phyloP scores from a whole-genome alignment of 805 yeast species.

The Phaffomyces thermotolerans region DNA sequence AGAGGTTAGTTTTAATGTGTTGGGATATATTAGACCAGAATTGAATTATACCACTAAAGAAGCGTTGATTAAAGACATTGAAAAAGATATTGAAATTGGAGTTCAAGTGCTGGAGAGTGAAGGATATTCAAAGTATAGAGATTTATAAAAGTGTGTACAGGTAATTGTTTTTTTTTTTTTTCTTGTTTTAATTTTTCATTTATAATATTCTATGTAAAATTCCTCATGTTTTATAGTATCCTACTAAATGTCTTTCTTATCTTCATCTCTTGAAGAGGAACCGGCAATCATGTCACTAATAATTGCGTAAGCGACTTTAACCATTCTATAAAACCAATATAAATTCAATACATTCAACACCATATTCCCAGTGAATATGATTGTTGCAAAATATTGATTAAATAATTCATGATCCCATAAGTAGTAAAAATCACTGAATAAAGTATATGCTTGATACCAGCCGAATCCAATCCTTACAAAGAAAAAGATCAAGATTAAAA shows the following conservation, averaged over 20 bases:
- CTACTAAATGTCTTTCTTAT: constrained; percentile 16
- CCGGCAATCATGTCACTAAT: constrained; percentile 23
- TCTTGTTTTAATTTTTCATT: no score
- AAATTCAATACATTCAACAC: constrained; percentile 57
- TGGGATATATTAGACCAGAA: constrained; percentile 92
- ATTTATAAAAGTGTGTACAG: constrained; percentile 2
- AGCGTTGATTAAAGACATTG: constrained; percentile 78
- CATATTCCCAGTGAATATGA: constrained; percentile 37
- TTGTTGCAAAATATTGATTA: constrained; percentile 33
- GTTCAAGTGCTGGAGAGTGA: constrained; percentile 36
- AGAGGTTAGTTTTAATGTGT: constrained; percentile 51
- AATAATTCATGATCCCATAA: constrained; percentile 32
- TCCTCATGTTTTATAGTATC: background rate
- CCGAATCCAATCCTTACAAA: constrained; percentile 71
- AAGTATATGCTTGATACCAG: constrained; percentile 48
- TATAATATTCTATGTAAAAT: no score
- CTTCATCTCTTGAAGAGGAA: constrained; percentile 17
- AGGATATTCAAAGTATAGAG: constrained; percentile 31
- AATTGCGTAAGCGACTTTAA: constrained; percentile 49
- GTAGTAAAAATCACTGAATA: constrained; percentile 37
- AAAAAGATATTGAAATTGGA: constrained; percentile 71
- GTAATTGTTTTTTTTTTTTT: no score
- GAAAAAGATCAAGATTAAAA: constrained; percentile 59
- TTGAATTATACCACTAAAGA: constrained; percentile 74
- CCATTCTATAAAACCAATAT: constrained; percentile 78